Evolutionary conservation across 306 rosid genomes (phyloP), one percentile per base, ranked within the genome.

Genomic region (Cucurbita pepo): DNA sequence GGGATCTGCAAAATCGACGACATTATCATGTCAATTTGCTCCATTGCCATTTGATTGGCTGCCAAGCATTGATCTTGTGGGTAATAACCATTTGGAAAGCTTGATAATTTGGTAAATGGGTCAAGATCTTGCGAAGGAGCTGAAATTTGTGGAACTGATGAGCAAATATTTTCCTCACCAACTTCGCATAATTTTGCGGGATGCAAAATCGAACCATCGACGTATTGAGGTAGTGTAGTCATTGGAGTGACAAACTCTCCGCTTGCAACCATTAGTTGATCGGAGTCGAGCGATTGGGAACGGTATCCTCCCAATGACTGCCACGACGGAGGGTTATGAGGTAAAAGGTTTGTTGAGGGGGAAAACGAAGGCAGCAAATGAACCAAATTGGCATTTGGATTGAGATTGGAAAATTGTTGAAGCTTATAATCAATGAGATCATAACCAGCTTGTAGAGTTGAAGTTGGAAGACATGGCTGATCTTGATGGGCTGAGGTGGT

Each of bases 41-140:
- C 91, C 86, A 83, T 66, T 69, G 87, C 90, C 85, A 82, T 59
- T 75, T 86, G 90, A 76, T 82, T 80, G 30, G 74, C 43, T 30
- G 54, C 72, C 43, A 80, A 11, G 62, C 69, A 56, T 64, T 78
- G 76, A 80, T 86, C 79, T 56, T 64, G 80, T 21, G 84, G 75
- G 67, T 37, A 69, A 57, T 71, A 78, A 48, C 47, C 70, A 38
- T 76, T 43, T 21, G 77, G 57, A 16, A 76, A 64, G 72, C 77
- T 54, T 41, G 84, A 79, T 22, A 65, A 63, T 60, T 69, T 79
- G 57, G 79, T 59, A 43, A 83, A 69, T 55, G 80, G 76, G 25
- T 83, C 88, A 25, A 81, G 74, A 12, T 86, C 86, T 70, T 81
- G 86, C 67, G 84, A 48, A 43, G 59, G 82, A 73, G 72, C 66